Conservation (phyloP, 805 yeast genomes). For the Yamadazyma ubonensis region DNA sequence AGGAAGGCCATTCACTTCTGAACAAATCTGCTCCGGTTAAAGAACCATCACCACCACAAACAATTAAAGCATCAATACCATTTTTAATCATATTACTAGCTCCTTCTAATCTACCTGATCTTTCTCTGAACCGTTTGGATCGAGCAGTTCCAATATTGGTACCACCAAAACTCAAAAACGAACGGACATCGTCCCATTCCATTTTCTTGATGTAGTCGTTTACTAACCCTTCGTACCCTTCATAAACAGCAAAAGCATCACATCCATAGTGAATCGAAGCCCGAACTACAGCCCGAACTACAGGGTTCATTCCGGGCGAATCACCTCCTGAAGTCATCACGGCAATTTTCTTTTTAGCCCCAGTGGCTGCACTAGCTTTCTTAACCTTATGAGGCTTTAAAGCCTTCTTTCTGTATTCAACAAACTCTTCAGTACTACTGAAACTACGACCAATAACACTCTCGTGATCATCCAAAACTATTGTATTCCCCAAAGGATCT, state of each 20-base stretch:
- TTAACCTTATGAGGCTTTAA: not conserved
- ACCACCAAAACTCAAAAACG: constrained; percentile 71
- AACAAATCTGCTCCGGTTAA: constrained; percentile 80
- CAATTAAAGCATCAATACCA: constrained; percentile 76
- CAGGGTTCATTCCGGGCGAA: constrained; percentile 80
- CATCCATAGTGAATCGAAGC: constrained; percentile 66
- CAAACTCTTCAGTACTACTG: constrained; percentile 7
- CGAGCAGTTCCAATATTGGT: constrained; percentile 80
- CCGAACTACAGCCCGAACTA: constrained; percentile 70
- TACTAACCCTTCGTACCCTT: constrained; percentile 74
- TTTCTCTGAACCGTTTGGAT: constrained; percentile 63
- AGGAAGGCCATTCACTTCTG: constrained; percentile 74
- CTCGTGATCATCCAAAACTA: constrained; percentile 26
- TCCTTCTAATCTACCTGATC: constrained; percentile 62
- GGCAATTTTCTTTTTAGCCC: constrained; percentile 50
- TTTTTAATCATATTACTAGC: constrained; percentile 64
- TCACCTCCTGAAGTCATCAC: constrained; percentile 85
- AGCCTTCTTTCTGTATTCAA: constrained; percentile 8
- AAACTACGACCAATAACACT: constrained; percentile 9
- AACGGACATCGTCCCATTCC: constrained; percentile 73
- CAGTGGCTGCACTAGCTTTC: not conserved
- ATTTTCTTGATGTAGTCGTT: constrained; percentile 54
- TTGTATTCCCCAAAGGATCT: constrained; percentile 39
- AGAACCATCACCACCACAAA: constrained; percentile 84
- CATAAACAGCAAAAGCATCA: constrained; percentile 65